Conservation (phyloP, 805 yeast genomes). For the Yamadazyma ubonensis region DNA sequence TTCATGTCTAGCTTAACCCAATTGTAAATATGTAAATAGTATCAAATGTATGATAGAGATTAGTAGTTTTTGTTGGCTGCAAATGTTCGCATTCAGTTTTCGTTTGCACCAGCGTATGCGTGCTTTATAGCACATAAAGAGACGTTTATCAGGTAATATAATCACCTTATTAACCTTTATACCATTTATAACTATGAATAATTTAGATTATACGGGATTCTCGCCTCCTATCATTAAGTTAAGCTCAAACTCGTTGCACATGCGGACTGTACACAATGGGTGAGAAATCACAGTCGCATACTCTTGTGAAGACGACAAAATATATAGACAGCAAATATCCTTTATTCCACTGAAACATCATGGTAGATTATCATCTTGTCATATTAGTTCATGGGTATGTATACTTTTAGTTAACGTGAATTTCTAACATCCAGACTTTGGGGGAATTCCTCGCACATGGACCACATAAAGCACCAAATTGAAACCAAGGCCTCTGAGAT, state of each 20-base stretch:
- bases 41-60: too few species aligned
- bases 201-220: too few species aligned
- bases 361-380: conserved; percentile 54
- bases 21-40: background rate
- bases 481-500: conserved; percentile 24
- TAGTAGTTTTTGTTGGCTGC: too few species aligned
- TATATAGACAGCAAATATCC: background rate
- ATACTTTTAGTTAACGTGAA: background rate
- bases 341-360: conserved; percentile 7
- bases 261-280: background rate
- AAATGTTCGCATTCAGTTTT: too few species aligned
- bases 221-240: background rate
- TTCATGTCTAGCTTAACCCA: conserved; percentile 35
- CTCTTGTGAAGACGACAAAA: background rate
- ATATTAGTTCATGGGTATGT: conserved; percentile 74
- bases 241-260: background rate
- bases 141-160: too few species aligned
- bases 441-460: conserved; percentile 73
- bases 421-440: conserved; percentile 46
- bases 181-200: too few species aligned
- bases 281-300: conserved; percentile 8
- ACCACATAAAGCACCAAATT: conserved; percentile 53
- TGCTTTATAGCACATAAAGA: too few species aligned
- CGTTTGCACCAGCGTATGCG: too few species aligned
- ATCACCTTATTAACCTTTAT: too few species aligned